Percentiles rank a stretch among this genome's conserved stretches.
Evolutionary conservation across 257 asterid genomes (phyloP).

Genomic region (Anisodus acutangulus): DNA sequence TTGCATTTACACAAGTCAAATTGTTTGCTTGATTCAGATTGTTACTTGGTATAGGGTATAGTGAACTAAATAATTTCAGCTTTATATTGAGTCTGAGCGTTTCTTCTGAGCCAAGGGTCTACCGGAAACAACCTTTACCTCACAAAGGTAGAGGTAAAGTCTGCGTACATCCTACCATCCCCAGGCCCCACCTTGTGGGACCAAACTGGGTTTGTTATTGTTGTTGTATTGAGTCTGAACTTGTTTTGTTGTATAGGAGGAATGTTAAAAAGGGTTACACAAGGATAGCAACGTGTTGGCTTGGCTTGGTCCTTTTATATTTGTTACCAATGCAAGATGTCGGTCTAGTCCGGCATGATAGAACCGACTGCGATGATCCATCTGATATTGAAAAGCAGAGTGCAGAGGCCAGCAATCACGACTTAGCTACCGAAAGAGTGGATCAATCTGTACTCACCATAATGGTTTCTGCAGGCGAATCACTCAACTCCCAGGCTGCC

Average conservation of each 20-base stretch:
- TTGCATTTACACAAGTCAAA: background rate
- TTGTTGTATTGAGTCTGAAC: too few species aligned
- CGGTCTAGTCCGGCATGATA: slow-evolving; percentile 26
- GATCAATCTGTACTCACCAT: slow-evolving; percentile 32
- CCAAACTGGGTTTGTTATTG: too few species aligned
- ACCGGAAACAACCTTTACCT: too few species aligned
- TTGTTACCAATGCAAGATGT: slow-evolving; percentile 30
- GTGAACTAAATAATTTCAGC: background rate
- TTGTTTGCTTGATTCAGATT: slow-evolving; percentile 4
- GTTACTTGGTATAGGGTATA: background rate
- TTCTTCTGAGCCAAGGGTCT: too few species aligned
- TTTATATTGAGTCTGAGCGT: background rate
- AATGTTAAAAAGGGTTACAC: slow-evolving; percentile 9
- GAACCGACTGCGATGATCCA: background rate
- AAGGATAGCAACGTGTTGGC: background rate
- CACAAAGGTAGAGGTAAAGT: too few species aligned
- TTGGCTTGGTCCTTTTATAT: background rate
- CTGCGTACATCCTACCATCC: too few species aligned
- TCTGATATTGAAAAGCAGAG: slow-evolving; percentile 34
- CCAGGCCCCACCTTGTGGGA: too few species aligned
- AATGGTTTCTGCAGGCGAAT: slow-evolving; percentile 30
- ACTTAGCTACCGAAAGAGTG: background rate
- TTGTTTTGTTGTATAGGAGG: slow-evolving; percentile 26
- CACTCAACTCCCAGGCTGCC: slow-evolving; percentile 16
- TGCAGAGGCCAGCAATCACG: slow-evolving; percentile 27